Evolutionary conservation across 2,329 filamentous ascomycete species (phyloP).

Genomic region (Stachybotrys chartarum): DNA sequence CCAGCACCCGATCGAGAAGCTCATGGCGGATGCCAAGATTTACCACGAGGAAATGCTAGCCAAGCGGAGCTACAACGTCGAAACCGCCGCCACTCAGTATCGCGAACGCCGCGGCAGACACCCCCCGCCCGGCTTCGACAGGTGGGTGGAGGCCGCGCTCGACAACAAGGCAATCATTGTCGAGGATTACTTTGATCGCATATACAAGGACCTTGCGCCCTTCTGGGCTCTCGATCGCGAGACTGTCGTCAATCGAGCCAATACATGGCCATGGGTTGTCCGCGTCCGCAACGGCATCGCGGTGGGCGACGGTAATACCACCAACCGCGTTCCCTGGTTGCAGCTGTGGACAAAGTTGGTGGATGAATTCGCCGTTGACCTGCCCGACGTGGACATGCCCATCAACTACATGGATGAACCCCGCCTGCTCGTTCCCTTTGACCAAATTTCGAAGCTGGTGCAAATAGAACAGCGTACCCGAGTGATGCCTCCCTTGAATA

Average conservation of each 20-base stretch:
- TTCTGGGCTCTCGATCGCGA: constrained; percentile 49
- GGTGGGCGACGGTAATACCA: constrained; percentile 28
- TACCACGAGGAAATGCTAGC: constrained; percentile 33
- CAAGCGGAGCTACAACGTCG: constrained; percentile 39
- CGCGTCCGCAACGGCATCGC: constrained; percentile 39
- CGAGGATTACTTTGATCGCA: constrained; percentile 58
- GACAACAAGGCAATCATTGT: constrained; percentile 47
- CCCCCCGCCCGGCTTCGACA: constrained; percentile 56
- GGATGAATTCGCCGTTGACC: constrained; percentile 39
- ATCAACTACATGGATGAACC: constrained; percentile 60
- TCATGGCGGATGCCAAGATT: constrained; percentile 38
- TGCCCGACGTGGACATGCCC: constrained; percentile 61
- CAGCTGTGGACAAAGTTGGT: constrained; percentile 43
- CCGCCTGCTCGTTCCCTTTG: constrained; percentile 52
- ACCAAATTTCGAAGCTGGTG: constrained; percentile 45
- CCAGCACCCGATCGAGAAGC: constrained; percentile 42
- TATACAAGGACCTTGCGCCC: constrained; percentile 54
- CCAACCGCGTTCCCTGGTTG: constrained; percentile 35
- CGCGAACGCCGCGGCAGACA: constrained; percentile 49
- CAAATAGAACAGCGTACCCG: constrained; percentile 37
- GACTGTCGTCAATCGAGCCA: constrained; percentile 29
- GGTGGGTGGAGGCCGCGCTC: constrained; percentile 49
- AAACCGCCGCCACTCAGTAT: constrained; percentile 47
- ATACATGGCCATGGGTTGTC: constrained; percentile 37
- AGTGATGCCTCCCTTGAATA: constrained; percentile 30